Conservation (phyloP, 2,329 filamentous ascomycete genomes). For the Fusarium sp. region DNA sequence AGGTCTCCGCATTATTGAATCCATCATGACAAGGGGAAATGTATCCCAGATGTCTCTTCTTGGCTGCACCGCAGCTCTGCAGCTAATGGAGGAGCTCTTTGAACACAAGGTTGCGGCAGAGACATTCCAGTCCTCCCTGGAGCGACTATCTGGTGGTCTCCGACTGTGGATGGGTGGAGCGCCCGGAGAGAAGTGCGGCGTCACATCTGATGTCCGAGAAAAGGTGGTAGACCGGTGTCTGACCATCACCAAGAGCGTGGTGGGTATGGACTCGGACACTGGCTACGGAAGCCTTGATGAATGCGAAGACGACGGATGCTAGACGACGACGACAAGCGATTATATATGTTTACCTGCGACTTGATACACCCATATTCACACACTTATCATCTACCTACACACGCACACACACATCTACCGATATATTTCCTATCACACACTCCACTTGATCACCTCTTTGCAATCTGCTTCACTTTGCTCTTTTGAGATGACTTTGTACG, state of each 20-base stretch:
- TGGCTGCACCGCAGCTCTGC: slow-evolving; percentile 69
- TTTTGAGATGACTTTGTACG: slow-evolving; percentile 43
- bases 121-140: slow-evolving; percentile 62
- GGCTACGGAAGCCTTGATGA: slow-evolving; percentile 71
- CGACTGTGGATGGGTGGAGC: slow-evolving; percentile 71
- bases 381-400: background rate
- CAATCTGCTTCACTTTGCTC: slow-evolving; percentile 13
- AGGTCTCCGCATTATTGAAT: slow-evolving; percentile 62
- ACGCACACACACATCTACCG: background rate
- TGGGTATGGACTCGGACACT: slow-evolving; percentile 71
- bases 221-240: slow-evolving; percentile 68
- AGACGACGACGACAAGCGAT: slow-evolving; percentile 30
- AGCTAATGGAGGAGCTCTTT: slow-evolving; percentile 67
- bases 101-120: slow-evolving; percentile 61
- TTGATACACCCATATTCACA: background rate
- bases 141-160: slow-evolving; percentile 68
- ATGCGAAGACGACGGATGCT: slow-evolving; percentile 52
- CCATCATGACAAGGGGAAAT: slow-evolving; percentile 58
- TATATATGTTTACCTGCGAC: slow-evolving; percentile 11
- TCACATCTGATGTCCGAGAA: slow-evolving; percentile 64
- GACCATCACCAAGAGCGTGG: slow-evolving; percentile 65
- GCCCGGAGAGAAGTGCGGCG: slow-evolving; percentile 62
- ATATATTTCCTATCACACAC: slow-evolving; percentile 7
- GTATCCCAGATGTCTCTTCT: slow-evolving; percentile 65
- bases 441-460: slow-evolving; percentile 29